Evolutionary conservation across 306 rosid species (phyloP), one percentile per base, ranked within the genome.

Genomic region (Ochetophila trinervis): DNA sequence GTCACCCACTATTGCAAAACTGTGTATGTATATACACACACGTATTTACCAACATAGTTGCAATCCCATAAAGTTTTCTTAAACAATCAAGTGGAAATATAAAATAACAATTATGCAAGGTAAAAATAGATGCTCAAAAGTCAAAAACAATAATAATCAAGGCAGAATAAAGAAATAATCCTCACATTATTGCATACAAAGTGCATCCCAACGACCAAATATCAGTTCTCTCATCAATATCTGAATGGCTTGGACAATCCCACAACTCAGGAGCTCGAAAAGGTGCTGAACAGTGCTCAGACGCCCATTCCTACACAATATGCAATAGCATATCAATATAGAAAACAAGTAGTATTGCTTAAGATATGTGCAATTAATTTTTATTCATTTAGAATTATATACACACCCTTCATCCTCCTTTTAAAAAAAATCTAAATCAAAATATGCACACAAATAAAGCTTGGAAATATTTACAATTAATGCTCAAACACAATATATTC

Each of bases 171-270:
- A 63, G 68, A 35, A 63, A 52, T 50, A 60, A 44, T 73, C 47
- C 96, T 88, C 78, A 94, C 99, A 94, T 86, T 83, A 90, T 94
- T 6, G 95, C 96, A 85, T 94, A 94, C 70, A 94, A 73, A 69
- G 99, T 94, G 87, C 97, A 94, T 82, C 99, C 99, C 50, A 94
- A 76, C 5, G 99, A 94, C 97, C 99, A 94, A 57, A 94, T 64
- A 57, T 94, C 99, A 73, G 95, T 94, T 84, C 99, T 88, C 81
- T 94, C 99, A 19, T 94, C 99, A 62, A 94, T 79, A 70, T 88
- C 81, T 60, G 86, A 74, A 48, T 86, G 83, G 86, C 96, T 94
- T 42, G 91, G 96, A 74, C 99, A 94, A 80, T 94, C 99, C 99
- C 99, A 94, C 70, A 94, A 86, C 82, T 90, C 97, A 63, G 97